Percentiles rank a stretch among this genome's conserved stretches.
phyloP scores from a whole-genome alignment of 1,284 basidiomycete species.

The Apiotrichum mycotoxinovorans region DNA sequence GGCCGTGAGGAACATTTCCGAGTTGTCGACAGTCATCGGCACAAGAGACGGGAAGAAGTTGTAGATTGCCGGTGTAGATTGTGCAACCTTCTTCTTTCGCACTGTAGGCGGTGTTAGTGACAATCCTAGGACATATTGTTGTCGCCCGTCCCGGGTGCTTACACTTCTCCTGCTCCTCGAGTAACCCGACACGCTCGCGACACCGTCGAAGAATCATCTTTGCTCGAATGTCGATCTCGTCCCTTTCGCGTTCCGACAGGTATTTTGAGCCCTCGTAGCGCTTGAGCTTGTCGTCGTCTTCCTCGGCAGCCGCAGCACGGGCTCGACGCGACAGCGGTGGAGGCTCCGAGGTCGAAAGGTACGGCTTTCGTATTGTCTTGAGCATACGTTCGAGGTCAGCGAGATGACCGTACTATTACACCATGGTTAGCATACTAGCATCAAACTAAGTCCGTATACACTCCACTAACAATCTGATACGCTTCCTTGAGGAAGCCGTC shows the following conservation, averaged over 20 bases:
- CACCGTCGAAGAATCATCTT: slow-evolving; percentile 55
- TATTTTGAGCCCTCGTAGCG: slow-evolving; percentile 49
- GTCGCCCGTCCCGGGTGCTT: too few species aligned
- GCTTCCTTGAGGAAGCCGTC: slow-evolving; percentile 48
- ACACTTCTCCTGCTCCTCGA: slow-evolving; percentile 55
- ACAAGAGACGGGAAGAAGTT: slow-evolving; percentile 45
- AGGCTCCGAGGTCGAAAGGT: slow-evolving; percentile 41
- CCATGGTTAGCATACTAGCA: neutral
- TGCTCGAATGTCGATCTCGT: slow-evolving; percentile 58
- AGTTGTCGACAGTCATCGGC: slow-evolving; percentile 24
- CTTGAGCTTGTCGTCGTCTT: slow-evolving; percentile 25
- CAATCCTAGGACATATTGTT: too few species aligned
- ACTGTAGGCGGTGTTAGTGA: slow-evolving; percentile 9
- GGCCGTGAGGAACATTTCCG: slow-evolving; percentile 44
- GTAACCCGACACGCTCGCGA: slow-evolving; percentile 52
- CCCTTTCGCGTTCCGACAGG: slow-evolving; percentile 55
- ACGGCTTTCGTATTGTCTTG: slow-evolving; percentile 44
- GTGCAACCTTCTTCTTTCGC: slow-evolving; percentile 26
- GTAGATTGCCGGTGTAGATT: slow-evolving; percentile 26
- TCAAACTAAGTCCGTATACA: too few species aligned
- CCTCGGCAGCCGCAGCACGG: slow-evolving; percentile 1
- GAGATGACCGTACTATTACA: slow-evolving; percentile 41
- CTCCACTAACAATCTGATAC: slow-evolving; percentile 44
- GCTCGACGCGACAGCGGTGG: slow-evolving; percentile 29
- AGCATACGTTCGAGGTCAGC: slow-evolving; percentile 33